Conservation (phyloP, 2,329 filamentous ascomycete genomes). For the Trichoderma brevicompactum region DNA sequence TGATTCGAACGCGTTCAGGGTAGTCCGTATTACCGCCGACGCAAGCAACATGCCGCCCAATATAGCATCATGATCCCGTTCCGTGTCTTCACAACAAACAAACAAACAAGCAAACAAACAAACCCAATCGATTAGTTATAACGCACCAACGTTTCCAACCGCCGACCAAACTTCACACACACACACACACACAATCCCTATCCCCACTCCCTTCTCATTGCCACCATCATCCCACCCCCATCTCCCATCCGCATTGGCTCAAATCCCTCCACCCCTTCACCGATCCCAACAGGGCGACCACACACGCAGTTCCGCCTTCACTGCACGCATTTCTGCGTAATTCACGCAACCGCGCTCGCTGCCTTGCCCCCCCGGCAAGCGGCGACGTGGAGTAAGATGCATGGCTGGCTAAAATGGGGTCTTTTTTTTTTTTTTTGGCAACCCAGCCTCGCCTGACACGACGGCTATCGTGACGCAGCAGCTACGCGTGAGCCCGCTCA, state of each 20-base stretch:
- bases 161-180: not conserved
- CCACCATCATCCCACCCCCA: slow-evolving; percentile 11
- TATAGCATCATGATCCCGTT: not conserved
- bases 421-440: not conserved
- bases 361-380: not conserved
- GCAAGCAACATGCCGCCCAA: not conserved
- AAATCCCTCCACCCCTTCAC: not conserved
- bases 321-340: not conserved
- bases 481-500: not conserved
- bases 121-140: not conserved
- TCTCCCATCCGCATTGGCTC: not conserved
- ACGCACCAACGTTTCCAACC: not conserved
- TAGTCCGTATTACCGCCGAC: not conserved
- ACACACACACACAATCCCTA: not conserved
- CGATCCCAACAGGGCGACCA: not conserved
- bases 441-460: not conserved
- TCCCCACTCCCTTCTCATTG: not conserved
- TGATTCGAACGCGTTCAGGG: not conserved
- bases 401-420: slow-evolving; percentile 9
- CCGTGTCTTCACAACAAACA: not conserved
- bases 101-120: not conserved
- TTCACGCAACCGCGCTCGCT: slow-evolving; percentile 5
- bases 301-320: not conserved
- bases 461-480: not conserved
- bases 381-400: slow-evolving; percentile 25